These are phyloP conservation scores for Fomitopsis pinicola DNA, from an alignment of 1,284 basidiomycete genomes.

Conservation along the genomic window DNA sequence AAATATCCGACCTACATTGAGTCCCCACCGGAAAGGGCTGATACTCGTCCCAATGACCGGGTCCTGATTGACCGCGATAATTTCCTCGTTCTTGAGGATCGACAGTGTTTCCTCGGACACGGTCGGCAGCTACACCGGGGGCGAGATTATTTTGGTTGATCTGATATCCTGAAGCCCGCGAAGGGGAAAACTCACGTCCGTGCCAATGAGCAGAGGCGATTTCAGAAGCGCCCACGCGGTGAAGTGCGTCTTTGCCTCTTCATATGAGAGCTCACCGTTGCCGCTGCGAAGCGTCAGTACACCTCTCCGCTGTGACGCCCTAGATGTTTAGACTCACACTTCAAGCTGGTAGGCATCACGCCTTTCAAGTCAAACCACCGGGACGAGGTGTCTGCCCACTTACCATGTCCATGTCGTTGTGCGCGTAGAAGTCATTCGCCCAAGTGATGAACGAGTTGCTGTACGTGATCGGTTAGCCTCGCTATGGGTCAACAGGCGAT, in stretches of 20 bases:
- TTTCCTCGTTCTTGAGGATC: slow-evolving; percentile 58
- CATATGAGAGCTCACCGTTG: slow-evolving; percentile 51
- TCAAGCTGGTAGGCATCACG: slow-evolving; percentile 33
- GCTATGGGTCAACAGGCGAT: background rate
- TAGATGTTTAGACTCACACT: slow-evolving; percentile 32
- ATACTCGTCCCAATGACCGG: slow-evolving; percentile 55
- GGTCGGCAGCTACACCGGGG: slow-evolving; percentile 38
- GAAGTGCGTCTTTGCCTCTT: slow-evolving; percentile 60
- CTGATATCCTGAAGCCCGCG: too few species aligned
- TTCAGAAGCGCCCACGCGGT: slow-evolving; percentile 65
- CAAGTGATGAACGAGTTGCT: slow-evolving; percentile 41
- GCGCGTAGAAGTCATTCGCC: slow-evolving; percentile 57
- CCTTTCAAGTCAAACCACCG: background rate
- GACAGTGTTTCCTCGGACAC: slow-evolving; percentile 44
- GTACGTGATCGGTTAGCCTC: background rate
- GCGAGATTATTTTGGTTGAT: too few species aligned
- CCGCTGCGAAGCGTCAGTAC: slow-evolving; percentile 33
- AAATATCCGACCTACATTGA: slow-evolving; percentile 35
- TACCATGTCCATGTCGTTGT: slow-evolving; percentile 60
- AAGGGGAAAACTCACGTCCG: slow-evolving; percentile 25
- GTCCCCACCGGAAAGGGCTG: slow-evolving; percentile 65
- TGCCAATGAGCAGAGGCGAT: slow-evolving; percentile 48
- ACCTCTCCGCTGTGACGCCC: background rate
- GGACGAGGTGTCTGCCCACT: slow-evolving; percentile 10
- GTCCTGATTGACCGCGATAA: slow-evolving; percentile 69